Percentiles rank a stretch among this genome's conserved stretches.
Evolutionary conservation across 805 yeast species (phyloP).

Genomic region (Candida ponderosae): DNA sequence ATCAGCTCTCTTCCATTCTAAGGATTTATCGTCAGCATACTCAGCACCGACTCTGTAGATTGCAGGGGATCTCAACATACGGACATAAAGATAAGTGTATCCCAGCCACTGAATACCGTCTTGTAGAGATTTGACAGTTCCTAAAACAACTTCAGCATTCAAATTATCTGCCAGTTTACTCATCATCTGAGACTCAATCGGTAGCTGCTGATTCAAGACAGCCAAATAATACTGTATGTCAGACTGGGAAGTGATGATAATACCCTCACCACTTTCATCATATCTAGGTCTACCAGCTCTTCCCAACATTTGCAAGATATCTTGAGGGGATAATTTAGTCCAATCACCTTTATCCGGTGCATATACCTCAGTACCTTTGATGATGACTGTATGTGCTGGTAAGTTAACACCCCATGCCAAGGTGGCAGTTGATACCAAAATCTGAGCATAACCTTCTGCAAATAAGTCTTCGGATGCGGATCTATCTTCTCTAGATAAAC

Average conservation of each 20-base stretch:
- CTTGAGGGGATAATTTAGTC: conserved; percentile 92
- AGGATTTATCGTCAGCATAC: conserved; percentile 39
- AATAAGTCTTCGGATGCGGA: conserved; percentile 75
- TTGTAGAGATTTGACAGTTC: conserved; percentile 47
- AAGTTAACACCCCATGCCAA: conserved; percentile 96
- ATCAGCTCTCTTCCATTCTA: conserved; percentile 52
- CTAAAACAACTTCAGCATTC: conserved; percentile 83
- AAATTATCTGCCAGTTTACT: conserved; percentile 61
- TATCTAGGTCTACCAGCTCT: conserved; percentile 96
- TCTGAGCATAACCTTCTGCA: conserved; percentile 80
- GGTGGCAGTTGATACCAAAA: conserved; percentile 85
- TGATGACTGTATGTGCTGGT: conserved; percentile 91
- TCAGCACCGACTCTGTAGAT: conserved; percentile 71
- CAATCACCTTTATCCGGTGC: conserved; percentile 86
- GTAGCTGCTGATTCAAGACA: conserved; percentile 81
- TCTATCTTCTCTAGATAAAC: conserved; percentile 66
- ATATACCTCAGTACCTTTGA: conserved; percentile 89
- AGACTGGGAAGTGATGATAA: conserved; percentile 79
- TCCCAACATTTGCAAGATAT: conserved; percentile 94
- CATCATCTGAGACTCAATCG: conserved; percentile 85
- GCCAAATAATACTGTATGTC: conserved; percentile 87
- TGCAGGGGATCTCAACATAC: conserved; percentile 69
- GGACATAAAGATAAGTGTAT: conserved; percentile 66
- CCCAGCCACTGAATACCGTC: conserved; percentile 81
- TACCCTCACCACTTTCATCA: conserved; percentile 89